Evolutionary conservation across 352 stramenopile genomes (phyloP).

Genomic region (Thalassiosira mediterranea): DNA sequence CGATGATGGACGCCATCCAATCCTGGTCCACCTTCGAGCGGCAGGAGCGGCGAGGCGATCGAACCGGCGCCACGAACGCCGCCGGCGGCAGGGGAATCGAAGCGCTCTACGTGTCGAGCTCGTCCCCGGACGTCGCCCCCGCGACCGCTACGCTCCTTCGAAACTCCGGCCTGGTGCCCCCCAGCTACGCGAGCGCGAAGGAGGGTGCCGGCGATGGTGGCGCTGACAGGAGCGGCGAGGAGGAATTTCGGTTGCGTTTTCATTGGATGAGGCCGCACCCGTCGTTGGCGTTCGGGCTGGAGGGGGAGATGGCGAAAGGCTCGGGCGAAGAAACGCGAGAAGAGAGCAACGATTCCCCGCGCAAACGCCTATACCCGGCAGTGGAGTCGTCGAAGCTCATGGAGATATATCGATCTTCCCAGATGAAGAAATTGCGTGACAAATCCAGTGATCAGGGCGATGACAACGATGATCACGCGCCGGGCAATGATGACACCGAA

Average conservation of each 20-base stretch:
- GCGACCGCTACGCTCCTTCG: conserved; percentile 26
- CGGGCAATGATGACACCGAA: background rate
- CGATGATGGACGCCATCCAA: conserved; percentile 38
- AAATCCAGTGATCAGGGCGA: background rate
- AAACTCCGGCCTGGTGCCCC: conserved; percentile 19
- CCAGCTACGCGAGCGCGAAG: background rate
- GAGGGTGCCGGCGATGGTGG: background rate
- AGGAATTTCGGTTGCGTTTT: conserved; percentile 43
- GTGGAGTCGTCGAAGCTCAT: conserved; percentile 30
- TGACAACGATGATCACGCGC: background rate
- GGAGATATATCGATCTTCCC: conserved; percentile 22
- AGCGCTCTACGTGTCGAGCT: conserved; percentile 33
- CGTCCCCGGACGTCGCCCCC: conserved; percentile 23
- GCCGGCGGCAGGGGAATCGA: background rate
- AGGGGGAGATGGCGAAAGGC: background rate
- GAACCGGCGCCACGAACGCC: background rate
- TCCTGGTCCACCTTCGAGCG: conserved; percentile 49
- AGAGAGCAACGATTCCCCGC: background rate
- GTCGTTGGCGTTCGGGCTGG: conserved; percentile 22
- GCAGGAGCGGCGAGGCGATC: background rate
- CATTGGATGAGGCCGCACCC: conserved; percentile 55
- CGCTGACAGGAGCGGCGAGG: conserved; percentile 8
- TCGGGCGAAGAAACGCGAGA: background rate
- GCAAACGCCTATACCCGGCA: conserved; percentile 12
- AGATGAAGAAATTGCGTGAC: conserved; percentile 5